These are phyloP conservation scores for Backusella macrospora DNA, from an alignment of 192 early-diverging fungal species.

Conservation along the genomic window DNA sequence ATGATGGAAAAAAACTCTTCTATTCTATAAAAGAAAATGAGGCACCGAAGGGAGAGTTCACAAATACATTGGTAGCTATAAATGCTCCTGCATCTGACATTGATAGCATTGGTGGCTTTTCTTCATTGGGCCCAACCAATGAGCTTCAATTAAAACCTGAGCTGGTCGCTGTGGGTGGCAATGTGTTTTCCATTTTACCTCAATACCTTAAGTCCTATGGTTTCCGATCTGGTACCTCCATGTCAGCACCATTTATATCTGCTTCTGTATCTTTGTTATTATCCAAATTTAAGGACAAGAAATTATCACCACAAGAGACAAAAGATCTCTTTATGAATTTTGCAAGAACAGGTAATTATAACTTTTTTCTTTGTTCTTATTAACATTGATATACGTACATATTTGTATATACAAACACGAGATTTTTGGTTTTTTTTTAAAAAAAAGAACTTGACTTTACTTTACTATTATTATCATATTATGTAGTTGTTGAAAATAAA, in stretches of 20 bases:
- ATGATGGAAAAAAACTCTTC: not conserved
- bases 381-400: not conserved
- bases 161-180: slow-evolving; percentile 50
- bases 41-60: slow-evolving; percentile 14
- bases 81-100: not conserved
- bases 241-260: slow-evolving; percentile 57
- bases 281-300: slow-evolving; percentile 19
- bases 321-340: slow-evolving; percentile 33
- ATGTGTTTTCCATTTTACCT: slow-evolving; percentile 56
- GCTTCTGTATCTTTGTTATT: slow-evolving; percentile 50
- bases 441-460: not conserved
- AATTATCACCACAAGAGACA: slow-evolving; percentile 16
- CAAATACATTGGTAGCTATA: slow-evolving; percentile 14
- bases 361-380: not conserved
- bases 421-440: slow-evolving; percentile 1
- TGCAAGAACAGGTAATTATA: slow-evolving; percentile 30
- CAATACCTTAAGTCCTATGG: slow-evolving; percentile 42
- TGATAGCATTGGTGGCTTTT: slow-evolving; percentile 60
- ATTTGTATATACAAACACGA: not conserved
- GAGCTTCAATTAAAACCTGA: slow-evolving; percentile 65
- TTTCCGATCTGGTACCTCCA: slow-evolving; percentile 54
- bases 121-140: slow-evolving; percentile 72
- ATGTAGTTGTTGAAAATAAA: not conserved
- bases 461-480: not conserved
- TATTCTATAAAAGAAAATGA: not conserved